Percentiles rank a stretch among this genome's conserved stretches.
These are phyloP conservation scores for Massariosphaeria phaeospora DNA, from an alignment of 495 filamentous ascomycete genomes.

Conservation along the genomic window DNA sequence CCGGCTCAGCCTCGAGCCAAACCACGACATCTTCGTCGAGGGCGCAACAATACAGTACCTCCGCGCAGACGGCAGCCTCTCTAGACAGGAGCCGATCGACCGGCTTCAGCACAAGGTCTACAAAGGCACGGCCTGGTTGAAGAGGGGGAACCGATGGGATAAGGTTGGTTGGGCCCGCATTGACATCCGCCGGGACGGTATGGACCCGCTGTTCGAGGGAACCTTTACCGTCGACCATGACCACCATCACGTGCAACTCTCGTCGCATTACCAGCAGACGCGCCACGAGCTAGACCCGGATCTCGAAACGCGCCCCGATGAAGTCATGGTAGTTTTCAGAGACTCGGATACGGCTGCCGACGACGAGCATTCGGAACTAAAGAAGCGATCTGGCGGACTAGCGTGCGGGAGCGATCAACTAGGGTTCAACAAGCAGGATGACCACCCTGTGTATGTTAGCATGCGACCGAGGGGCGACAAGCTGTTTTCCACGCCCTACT, in stretches of 20 bases:
- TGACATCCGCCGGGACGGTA: constrained; percentile 68
- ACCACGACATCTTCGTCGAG: constrained; percentile 79
- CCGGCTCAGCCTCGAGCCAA: constrained; percentile 80
- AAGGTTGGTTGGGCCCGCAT: constrained; percentile 84
- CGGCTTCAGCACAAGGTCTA: constrained; percentile 74
- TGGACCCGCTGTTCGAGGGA: constrained; percentile 79
- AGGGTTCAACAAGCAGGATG: constrained; percentile 61
- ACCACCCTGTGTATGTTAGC: constrained; percentile 58
- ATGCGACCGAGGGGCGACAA: constrained; percentile 43
- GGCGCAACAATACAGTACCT: constrained; percentile 71
- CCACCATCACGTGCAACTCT: constrained; percentile 82
- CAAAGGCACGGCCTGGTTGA: constrained; percentile 71
- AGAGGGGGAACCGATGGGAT: constrained; percentile 62
- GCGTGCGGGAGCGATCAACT: constrained; percentile 64
- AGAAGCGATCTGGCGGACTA: constrained; percentile 35
- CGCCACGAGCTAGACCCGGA: constrained; percentile 69
- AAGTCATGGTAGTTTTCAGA: constrained; percentile 86
- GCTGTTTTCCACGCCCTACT: constrained; percentile 53
- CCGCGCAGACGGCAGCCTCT: constrained; percentile 60
- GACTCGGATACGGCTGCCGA: constrained; percentile 69
- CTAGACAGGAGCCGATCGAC: constrained; percentile 57
- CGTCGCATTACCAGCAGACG: constrained; percentile 68
- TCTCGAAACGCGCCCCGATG: constrained; percentile 52
- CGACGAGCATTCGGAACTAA: constrained; percentile 49
- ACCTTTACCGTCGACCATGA: constrained; percentile 75